Evolutionary conservation across 2,329 filamentous ascomycete species (phyloP).

Genomic region (Fusarium vanettenii): DNA sequence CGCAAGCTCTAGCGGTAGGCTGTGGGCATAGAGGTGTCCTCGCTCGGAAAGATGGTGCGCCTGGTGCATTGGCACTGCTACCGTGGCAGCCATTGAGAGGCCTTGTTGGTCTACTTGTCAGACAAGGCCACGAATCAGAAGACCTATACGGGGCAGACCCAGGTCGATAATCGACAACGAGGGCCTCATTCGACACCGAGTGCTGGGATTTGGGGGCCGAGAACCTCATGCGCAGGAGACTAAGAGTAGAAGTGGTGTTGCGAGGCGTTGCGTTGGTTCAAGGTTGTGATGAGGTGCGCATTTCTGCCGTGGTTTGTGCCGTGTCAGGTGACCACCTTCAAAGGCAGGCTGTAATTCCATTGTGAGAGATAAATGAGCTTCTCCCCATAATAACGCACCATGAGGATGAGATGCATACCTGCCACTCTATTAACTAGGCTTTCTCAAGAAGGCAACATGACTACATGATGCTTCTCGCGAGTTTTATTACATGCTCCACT

Average conservation of each 20-base stretch:
- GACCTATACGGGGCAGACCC: constrained; percentile 5
- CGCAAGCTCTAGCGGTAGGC: constrained; percentile 30
- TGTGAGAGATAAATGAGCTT: not conserved
- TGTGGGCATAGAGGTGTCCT: constrained; percentile 15
- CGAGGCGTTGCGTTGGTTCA: constrained; percentile 1
- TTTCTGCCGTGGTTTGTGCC: not conserved
- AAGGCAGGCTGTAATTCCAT: not conserved
- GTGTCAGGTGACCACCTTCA: constrained; percentile 10
- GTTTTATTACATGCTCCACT: not conserved
- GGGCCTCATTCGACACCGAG: constrained; percentile 23
- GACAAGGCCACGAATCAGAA: constrained; percentile 42
- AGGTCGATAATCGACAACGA: constrained; percentile 23
- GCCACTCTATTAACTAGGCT: not conserved
- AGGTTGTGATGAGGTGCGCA: not conserved
- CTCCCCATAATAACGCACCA: not conserved
- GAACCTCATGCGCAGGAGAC: constrained; percentile 23
- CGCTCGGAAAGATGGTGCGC: constrained; percentile 36
- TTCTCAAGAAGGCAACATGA: not conserved
- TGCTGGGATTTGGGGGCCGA: constrained; percentile 37
- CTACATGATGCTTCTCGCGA: not conserved
- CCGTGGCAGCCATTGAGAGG: constrained; percentile 36
- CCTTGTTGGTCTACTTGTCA: constrained; percentile 21
- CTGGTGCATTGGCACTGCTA: constrained; percentile 38
- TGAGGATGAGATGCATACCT: not conserved
- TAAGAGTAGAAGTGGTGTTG: constrained; percentile 1